Evolutionary conservation across 139 green algal genomes (phyloP).

Genomic region (Pleodorina starrii): DNA sequence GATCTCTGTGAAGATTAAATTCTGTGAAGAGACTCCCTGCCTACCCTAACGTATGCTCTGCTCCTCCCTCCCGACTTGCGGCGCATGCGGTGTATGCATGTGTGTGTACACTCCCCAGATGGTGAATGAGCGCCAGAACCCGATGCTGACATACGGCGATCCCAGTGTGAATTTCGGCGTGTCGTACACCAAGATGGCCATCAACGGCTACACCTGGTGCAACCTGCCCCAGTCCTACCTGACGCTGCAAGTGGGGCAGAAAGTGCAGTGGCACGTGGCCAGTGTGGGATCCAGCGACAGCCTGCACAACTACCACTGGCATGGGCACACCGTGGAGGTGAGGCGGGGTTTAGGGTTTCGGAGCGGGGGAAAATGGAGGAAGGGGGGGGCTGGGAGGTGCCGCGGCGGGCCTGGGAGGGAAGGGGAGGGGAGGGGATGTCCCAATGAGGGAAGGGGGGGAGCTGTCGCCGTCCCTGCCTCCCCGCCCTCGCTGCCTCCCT

Average conservation of each 20-base stretch:
- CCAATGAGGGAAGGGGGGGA: no score
- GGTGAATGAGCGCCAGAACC: background rate
- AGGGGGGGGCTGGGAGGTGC: background rate
- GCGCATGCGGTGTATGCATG: no score
- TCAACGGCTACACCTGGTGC: slow-evolving; percentile 60
- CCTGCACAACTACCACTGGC: slow-evolving; percentile 77
- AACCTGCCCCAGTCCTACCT: slow-evolving; percentile 1
- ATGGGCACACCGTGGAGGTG: slow-evolving; percentile 63
- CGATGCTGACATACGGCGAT: background rate
- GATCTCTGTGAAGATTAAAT: no score
- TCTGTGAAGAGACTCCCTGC: no score
- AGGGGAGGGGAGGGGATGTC: no score
- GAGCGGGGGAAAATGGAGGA: background rate
- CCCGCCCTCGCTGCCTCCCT: no score
- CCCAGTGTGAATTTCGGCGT: background rate
- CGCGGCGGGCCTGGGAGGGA: no score
- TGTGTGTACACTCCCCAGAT: no score
- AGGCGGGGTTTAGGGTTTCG: background rate
- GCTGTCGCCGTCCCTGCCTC: no score
- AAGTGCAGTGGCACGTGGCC: slow-evolving; percentile 72
- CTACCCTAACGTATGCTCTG: no score
- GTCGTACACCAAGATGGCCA: slow-evolving; percentile 47
- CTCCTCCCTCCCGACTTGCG: no score
- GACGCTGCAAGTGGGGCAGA: slow-evolving; percentile 48
- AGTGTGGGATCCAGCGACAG: slow-evolving; percentile 65